These are phyloP conservation scores for Antrodiella citrinella DNA, from an alignment of 768 basidiomycete genomes.

Conservation along the genomic window DNA sequence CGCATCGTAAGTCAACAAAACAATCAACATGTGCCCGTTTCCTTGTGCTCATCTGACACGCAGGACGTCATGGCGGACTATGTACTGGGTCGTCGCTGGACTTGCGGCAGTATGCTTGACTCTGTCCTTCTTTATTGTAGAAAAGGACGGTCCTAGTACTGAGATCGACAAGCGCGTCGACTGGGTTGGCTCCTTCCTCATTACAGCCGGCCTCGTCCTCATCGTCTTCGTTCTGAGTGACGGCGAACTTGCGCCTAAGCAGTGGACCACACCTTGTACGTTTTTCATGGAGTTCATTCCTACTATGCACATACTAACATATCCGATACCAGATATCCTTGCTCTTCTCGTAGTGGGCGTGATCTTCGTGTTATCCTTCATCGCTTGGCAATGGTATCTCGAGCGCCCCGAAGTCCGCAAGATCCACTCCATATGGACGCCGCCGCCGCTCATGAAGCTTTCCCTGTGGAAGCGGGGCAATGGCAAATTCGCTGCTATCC, in stretches of 20 bases:
- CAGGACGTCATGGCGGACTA: conserved; percentile 53
- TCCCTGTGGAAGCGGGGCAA: conserved; percentile 52
- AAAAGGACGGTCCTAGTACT: conserved; percentile 35
- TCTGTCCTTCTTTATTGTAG: conserved; percentile 48
- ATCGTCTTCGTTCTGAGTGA: conserved; percentile 67
- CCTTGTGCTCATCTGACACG: not conserved
- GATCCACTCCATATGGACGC: conserved; percentile 22
- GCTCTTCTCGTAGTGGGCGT: conserved; percentile 56
- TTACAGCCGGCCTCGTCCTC: conserved; percentile 57
- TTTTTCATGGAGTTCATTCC: not conserved
- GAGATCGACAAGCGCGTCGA: conserved; percentile 43
- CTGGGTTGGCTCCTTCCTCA: conserved; percentile 63
- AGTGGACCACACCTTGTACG: conserved; percentile 55
- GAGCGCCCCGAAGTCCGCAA: conserved; percentile 25
- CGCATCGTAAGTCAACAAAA: conserved; percentile 22
- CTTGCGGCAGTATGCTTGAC: conserved; percentile 44
- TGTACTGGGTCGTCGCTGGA: conserved; percentile 51
- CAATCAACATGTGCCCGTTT: not conserved
- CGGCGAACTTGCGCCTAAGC: conserved; percentile 43
- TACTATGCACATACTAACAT: not conserved
- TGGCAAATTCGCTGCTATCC: conserved; percentile 53
- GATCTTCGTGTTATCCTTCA: conserved; percentile 43
- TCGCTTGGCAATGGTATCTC: conserved; percentile 58
- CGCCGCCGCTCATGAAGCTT: conserved; percentile 58
- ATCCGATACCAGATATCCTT: conserved; percentile 48